Evolutionary conservation across 164 flowering plant genomes (phyloP).

Genomic region (Echeveria elegans): DNA sequence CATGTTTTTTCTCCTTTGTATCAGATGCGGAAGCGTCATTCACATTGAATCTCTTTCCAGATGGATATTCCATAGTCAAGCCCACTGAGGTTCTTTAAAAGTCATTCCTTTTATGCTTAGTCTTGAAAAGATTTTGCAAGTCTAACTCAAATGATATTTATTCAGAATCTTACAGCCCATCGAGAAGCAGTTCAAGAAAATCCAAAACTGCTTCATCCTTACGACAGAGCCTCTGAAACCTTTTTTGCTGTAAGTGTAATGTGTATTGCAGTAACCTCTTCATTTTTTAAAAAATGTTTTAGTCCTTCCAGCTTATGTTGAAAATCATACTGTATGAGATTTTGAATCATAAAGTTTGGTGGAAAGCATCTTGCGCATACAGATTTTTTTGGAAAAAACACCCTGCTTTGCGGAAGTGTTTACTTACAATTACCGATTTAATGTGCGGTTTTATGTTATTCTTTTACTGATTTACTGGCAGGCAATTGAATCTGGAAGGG

Average conservation of each 20-base stretch:
- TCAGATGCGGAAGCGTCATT: slow-evolving; percentile 77
- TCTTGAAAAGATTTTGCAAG: neutral
- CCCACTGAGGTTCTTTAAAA: slow-evolving; percentile 57
- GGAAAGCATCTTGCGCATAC: neutral
- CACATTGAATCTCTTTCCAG: slow-evolving; percentile 63
- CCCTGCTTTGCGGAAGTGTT: neutral
- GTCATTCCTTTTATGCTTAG: neutral
- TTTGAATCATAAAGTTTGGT: neutral
- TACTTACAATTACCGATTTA: neutral
- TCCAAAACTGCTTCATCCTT: slow-evolving; percentile 64
- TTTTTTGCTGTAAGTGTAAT: slow-evolving; percentile 59
- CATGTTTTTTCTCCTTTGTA: neutral
- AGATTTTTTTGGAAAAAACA: neutral
- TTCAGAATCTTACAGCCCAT: slow-evolving; percentile 42
- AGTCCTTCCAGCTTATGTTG: neutral
- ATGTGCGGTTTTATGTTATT: too few relatives aligned
- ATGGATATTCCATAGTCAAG: slow-evolving; percentile 81
- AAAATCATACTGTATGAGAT: neutral
- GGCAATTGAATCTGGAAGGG: slow-evolving; percentile 89
- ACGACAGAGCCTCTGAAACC: slow-evolving; percentile 77
- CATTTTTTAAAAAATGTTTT: neutral
- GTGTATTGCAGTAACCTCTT: neutral
- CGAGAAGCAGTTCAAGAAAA: slow-evolving; percentile 43
- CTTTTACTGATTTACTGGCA: slow-evolving; percentile 20
- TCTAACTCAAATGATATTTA: neutral